These are phyloP conservation scores for Nothophytophthora sp. DNA, from an alignment of 352 stramenopile species.

Conservation along the genomic window DNA sequence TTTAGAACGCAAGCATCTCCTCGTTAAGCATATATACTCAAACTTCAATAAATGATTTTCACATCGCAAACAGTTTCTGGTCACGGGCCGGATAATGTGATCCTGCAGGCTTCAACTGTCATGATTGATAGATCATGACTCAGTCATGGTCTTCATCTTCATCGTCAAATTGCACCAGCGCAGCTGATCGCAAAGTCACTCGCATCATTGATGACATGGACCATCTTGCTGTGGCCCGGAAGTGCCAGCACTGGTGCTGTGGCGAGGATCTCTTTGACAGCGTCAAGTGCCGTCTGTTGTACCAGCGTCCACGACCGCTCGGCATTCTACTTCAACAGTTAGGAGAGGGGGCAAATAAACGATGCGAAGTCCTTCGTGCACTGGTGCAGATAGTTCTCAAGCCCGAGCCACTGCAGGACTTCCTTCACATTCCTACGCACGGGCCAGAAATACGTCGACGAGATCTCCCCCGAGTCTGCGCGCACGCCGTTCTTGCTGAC, in stretches of 20 bases:
- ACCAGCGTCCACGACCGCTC: constrained; percentile 11
- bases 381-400: constrained; percentile 23
- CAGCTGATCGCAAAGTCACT: constrained; percentile 23
- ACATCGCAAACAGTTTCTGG: constrained; percentile 24
- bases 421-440: constrained; percentile 1
- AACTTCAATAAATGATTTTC: constrained; percentile 29
- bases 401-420: constrained; percentile 14
- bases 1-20: constrained; percentile 20
- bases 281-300: constrained; percentile 11
- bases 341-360: constrained; percentile 6
- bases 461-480: constrained; percentile 17
- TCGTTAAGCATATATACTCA: constrained; percentile 21
- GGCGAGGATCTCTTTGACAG: constrained; percentile 6
- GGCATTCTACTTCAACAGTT: constrained; percentile 20
- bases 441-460: constrained; percentile 5
- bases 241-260: constrained; percentile 8
- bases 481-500: constrained; percentile 9
- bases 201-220: constrained; percentile 26
- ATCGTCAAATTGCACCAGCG: constrained; percentile 14
- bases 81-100: constrained; percentile 23
- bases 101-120: constrained; percentile 21
- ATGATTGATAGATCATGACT: constrained; percentile 24
- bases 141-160: constrained; percentile 12
- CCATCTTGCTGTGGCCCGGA: constrained; percentile 1
- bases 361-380: constrained; percentile 18